Evolutionary conservation across 495 filamentous ascomycete genomes (phyloP).

Genomic region (Bryoglossum gracile): DNA sequence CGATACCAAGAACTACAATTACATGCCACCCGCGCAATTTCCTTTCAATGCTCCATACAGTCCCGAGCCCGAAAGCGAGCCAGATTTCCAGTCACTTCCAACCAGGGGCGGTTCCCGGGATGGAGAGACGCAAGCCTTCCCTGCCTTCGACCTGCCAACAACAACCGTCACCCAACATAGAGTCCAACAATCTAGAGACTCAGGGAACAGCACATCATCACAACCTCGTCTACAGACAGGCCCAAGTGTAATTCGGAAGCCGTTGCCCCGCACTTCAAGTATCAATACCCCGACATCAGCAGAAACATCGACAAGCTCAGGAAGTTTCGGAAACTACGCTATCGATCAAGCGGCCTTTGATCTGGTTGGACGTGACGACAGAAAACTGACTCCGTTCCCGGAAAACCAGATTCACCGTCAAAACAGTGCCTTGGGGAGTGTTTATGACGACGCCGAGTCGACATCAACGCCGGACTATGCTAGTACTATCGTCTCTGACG

Average conservation of each 20-base stretch:
- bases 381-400: neutral
- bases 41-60: conserved; percentile 3
- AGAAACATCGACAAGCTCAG: conserved; percentile 44
- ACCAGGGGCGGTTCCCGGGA: too few species aligned
- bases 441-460: conserved; percentile 40
- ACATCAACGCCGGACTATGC: conserved; percentile 54
- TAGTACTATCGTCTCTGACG: conserved; percentile 59
- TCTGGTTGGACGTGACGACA: conserved; percentile 24
- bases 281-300: conserved; percentile 26
- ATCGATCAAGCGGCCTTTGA: conserved; percentile 61
- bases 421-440: conserved; percentile 33
- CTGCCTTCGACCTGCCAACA: too few species aligned
- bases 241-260: conserved; percentile 53
- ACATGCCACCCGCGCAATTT: conserved; percentile 11
- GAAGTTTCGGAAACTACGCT: conserved; percentile 55
- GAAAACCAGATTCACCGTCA: conserved; percentile 25
- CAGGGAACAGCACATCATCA: conserved; percentile 9
- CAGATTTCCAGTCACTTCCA: neutral
- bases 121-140: too few species aligned
- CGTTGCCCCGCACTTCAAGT: conserved; percentile 47
- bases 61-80: neutral
- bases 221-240: conserved; percentile 36
- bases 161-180: too few species aligned
- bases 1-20: conserved; percentile 6
- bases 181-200: conserved; percentile 14